Conservation (phyloP, 805 yeast genomes). For the Wickerhamiella bombiphila region DNA sequence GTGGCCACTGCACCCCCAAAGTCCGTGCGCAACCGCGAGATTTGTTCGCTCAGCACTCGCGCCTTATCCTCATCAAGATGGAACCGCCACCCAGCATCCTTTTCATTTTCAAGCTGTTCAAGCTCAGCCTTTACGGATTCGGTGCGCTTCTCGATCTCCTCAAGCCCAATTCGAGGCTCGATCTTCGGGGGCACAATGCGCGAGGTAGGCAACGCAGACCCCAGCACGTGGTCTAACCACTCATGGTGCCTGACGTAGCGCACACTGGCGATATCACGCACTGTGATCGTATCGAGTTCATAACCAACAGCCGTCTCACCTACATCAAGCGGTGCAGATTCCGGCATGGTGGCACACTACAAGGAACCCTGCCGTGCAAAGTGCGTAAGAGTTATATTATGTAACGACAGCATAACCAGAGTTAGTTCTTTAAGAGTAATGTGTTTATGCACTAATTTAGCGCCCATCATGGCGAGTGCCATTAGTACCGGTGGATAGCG, state of each 20-base stretch:
- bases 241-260: conserved; percentile 31
- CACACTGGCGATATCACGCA: conserved; percentile 29
- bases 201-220: conserved; percentile 22
- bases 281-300: conserved; percentile 28
- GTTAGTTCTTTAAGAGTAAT: no score
- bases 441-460: no score
- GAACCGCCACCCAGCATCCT: conserved; percentile 9
- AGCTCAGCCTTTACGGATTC: conserved; percentile 17
- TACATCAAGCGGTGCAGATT: conserved; percentile 14
- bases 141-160: conserved; percentile 13
- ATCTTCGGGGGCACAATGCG: conserved; percentile 16
- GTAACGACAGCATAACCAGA: no score
- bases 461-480: no score
- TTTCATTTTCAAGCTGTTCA: conserved; percentile 17
- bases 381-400: no score
- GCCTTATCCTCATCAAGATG: conserved; percentile 13
- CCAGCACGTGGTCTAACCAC: conserved; percentile 30
- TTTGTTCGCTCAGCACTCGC: conserved; percentile 15
- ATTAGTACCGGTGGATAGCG: no score
- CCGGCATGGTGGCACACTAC: no score
- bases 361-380: no score
- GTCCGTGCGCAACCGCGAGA: conserved; percentile 19
- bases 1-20: conserved; percentile 17
- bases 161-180: conserved; percentile 2
- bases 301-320: conserved; percentile 24